Conservation (phyloP, 352 stramenopile genomes). For the Pythium aristosporum region DNA sequence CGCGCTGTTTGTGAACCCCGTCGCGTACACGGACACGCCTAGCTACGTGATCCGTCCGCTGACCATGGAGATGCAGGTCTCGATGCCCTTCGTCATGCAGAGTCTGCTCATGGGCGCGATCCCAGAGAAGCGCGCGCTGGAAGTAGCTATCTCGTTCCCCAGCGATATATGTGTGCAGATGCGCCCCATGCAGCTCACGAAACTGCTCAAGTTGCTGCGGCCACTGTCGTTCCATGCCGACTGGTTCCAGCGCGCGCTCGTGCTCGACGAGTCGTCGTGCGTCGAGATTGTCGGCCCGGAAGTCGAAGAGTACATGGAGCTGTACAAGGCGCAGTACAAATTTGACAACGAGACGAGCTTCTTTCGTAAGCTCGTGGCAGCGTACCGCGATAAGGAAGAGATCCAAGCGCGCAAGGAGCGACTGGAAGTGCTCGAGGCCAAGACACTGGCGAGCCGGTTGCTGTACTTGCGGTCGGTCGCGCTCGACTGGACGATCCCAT, state of each 20-base stretch:
- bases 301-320: constrained; percentile 54
- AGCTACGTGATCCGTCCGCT: constrained; percentile 55
- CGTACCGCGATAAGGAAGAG: constrained; percentile 44
- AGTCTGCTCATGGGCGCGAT: constrained; percentile 51
- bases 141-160: constrained; percentile 52
- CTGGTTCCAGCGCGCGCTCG: constrained; percentile 53
- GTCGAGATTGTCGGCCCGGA: constrained; percentile 48
- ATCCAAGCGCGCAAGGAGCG: constrained; percentile 38
- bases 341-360: constrained; percentile 55
- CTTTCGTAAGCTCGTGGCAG: constrained; percentile 34
- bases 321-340: constrained; percentile 59
- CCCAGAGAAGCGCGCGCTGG: constrained; percentile 39
- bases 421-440: constrained; percentile 56
- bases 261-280: constrained; percentile 63
- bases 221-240: constrained; percentile 67
- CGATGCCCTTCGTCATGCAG: constrained; percentile 69
- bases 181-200: constrained; percentile 59
- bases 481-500: constrained; percentile 66
- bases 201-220: constrained; percentile 56
- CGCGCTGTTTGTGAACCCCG: constrained; percentile 64
- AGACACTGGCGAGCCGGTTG: constrained; percentile 53
- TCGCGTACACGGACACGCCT: constrained; percentile 26
- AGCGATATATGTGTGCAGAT: constrained; percentile 48
- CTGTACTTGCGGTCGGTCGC: constrained; percentile 60
- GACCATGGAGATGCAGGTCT: constrained; percentile 53